phyloP scores from a whole-genome alignment of 2,329 filamentous ascomycete species.

The Paecilomyces sp. region DNA sequence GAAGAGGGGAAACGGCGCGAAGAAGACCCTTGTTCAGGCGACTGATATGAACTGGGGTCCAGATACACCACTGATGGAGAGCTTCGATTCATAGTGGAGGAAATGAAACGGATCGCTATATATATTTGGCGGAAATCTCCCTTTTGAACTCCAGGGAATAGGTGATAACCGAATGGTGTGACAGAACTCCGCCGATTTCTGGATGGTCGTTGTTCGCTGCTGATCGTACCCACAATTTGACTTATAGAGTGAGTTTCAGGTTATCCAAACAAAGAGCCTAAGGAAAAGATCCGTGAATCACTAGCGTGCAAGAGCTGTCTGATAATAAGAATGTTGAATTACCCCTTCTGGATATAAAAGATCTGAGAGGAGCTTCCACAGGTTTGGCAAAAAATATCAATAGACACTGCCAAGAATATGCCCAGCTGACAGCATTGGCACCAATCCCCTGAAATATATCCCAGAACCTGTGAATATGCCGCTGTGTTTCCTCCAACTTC shows the following conservation, averaged over 20 bases:
- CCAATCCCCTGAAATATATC: not conserved
- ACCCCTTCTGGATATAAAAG: too few species aligned
- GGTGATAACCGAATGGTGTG: too few species aligned
- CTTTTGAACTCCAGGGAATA: not conserved
- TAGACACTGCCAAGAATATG: not conserved
- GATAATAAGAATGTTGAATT: too few species aligned
- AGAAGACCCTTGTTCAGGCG: not conserved
- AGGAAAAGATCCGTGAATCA: too few species aligned
- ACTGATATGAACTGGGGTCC: constrained; percentile 1
- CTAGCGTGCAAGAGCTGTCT: too few species aligned
- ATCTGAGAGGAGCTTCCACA: too few species aligned
- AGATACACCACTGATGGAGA: constrained; percentile 9
- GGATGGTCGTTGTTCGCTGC: too few species aligned
- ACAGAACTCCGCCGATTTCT: too few species aligned
- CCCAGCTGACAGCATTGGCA: not conserved
- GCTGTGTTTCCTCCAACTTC: not conserved
- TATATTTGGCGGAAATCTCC: not conserved
- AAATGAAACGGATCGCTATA: not conserved
- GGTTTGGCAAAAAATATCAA: too few species aligned
- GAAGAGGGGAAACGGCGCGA: not conserved
- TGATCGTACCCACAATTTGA: too few species aligned
- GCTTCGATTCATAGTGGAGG: constrained; percentile 9
- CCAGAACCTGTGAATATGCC: not conserved
- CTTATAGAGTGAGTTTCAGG: too few species aligned
- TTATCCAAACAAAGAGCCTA: too few species aligned